Conservation (phyloP, 2,329 filamentous ascomycete genomes). For the Davidsoniella eucalypti region DNA sequence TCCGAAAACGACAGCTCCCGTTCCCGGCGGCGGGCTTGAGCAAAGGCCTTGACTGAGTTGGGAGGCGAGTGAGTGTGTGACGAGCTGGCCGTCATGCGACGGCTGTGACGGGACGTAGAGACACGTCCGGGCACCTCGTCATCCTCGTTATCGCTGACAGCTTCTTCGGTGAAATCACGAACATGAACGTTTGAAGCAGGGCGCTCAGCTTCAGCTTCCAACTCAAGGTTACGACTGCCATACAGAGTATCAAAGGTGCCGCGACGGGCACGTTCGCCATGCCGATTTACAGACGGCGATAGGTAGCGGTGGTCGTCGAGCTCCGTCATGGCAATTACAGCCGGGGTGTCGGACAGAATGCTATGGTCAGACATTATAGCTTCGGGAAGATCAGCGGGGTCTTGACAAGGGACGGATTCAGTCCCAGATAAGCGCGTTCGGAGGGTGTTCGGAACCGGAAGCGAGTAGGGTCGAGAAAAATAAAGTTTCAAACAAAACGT, state of each 20-base stretch:
- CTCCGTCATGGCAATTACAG: conserved; percentile 61
- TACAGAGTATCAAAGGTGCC: conserved; percentile 61
- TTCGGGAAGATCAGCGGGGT: neutral
- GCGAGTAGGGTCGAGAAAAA: neutral
- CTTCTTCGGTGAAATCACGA: conserved; percentile 74
- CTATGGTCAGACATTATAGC: conserved; percentile 49
- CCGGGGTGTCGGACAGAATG: conserved; percentile 40
- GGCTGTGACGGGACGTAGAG: conserved; percentile 27
- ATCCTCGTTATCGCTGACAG: conserved; percentile 56
- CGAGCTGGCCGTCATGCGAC: conserved; percentile 41
- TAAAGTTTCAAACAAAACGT: neutral
- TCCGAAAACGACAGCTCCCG: conserved; percentile 48
- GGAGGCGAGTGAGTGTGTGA: conserved; percentile 66
- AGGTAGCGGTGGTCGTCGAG: conserved; percentile 77
- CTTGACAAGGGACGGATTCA: neutral
- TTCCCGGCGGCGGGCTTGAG: conserved; percentile 71
- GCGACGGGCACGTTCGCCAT: conserved; percentile 40
- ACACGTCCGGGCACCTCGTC: conserved; percentile 44
- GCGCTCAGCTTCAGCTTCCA: conserved; percentile 16
- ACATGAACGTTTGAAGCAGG: conserved; percentile 29
- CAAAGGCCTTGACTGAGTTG: conserved; percentile 95
- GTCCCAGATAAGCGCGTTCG: too few relatives aligned
- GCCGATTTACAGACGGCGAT: conserved; percentile 40
- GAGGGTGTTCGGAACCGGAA: neutral
- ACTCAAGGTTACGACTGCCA: conserved; percentile 27